These are phyloP conservation scores for Chlorella sp. DNA, from an alignment of 139 green algal species.

Conservation along the genomic window DNA sequence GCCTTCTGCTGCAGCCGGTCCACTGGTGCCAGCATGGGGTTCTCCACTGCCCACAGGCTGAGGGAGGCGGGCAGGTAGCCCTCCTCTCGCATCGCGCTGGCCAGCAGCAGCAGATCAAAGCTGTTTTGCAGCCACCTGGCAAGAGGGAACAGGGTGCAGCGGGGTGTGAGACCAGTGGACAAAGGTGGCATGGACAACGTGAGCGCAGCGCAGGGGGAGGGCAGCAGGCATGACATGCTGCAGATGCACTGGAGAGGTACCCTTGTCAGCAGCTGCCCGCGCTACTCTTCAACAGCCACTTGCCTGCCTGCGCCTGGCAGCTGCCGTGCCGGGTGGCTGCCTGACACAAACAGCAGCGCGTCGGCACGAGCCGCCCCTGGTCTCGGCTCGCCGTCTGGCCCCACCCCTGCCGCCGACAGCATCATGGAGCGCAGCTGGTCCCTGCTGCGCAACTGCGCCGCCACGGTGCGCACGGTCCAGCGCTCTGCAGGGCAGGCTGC, in stretches of 20 bases:
- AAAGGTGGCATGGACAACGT: neutral
- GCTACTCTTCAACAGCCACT: neutral
- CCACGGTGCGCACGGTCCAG: constrained; percentile 52
- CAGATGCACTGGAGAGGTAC: neutral
- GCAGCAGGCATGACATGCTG: neutral
- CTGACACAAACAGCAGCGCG: constrained; percentile 77
- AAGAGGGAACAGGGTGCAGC: neutral
- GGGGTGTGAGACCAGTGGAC: neutral
- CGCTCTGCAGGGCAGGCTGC: neutral
- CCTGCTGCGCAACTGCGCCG: constrained; percentile 50
- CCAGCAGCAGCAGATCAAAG: constrained; percentile 57
- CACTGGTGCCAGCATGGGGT: constrained; percentile 62
- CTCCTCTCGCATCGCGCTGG: constrained; percentile 40
- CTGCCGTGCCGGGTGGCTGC: constrained; percentile 69
- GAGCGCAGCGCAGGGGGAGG: no score
- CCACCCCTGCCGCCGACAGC: constrained; percentile 25
- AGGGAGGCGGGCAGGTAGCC: constrained; percentile 49
- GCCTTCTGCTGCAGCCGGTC: constrained; percentile 53
- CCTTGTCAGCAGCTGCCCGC: neutral
- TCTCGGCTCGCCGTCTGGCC: neutral
- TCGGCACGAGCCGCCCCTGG: constrained; percentile 39
- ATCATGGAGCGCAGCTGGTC: constrained; percentile 43
- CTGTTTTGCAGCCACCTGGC: constrained; percentile 53
- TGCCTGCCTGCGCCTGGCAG: constrained; percentile 46
- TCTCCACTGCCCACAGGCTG: constrained; percentile 80